Conservation (phyloP, 2,329 filamentous ascomycete genomes). For the Sporothrix globosa region DNA sequence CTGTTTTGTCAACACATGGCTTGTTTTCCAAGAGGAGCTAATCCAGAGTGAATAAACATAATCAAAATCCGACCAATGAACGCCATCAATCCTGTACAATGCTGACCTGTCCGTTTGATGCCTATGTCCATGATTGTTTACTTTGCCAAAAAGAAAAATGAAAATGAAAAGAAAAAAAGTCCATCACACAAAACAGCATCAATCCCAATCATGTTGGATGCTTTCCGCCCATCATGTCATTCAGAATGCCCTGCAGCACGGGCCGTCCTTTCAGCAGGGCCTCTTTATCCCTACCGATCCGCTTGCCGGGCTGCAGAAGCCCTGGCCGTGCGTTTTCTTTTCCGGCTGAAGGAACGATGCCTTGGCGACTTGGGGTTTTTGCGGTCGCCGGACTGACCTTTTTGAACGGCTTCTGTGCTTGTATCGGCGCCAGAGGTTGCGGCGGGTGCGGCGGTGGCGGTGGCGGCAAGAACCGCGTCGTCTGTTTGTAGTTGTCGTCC, state of each 20-base stretch:
- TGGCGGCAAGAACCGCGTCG: neutral
- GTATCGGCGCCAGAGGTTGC: neutral
- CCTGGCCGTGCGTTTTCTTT: slow-evolving; percentile 45
- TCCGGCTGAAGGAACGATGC: neutral
- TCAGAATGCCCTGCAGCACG: slow-evolving; percentile 75
- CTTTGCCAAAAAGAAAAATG: too few relatives aligned
- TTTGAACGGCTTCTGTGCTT: neutral
- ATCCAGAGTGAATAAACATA: neutral
- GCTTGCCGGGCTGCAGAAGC: slow-evolving; percentile 54
- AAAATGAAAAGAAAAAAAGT: neutral
- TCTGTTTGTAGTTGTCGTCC: neutral
- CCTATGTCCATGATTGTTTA: too few relatives aligned
- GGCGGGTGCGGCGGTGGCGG: neutral
- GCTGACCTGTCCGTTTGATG: neutral
- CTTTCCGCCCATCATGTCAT: slow-evolving; percentile 59
- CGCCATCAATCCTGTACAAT: slow-evolving; percentile 1
- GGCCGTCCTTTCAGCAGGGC: slow-evolving; percentile 67
- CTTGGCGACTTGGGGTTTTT: neutral
- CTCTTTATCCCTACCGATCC: slow-evolving; percentile 61
- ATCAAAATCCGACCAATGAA: neutral
- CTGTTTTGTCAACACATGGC: neutral
- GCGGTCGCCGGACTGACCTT: neutral
- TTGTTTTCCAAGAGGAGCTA: neutral
- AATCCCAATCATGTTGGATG: slow-evolving; percentile 6
- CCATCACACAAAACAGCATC: too few relatives aligned